Percentiles rank a stretch among this genome's conserved stretches.
These are phyloP conservation scores for Melampsora occidentalis DNA, from an alignment of 1,284 basidiomycete genomes.

Conservation along the genomic window DNA sequence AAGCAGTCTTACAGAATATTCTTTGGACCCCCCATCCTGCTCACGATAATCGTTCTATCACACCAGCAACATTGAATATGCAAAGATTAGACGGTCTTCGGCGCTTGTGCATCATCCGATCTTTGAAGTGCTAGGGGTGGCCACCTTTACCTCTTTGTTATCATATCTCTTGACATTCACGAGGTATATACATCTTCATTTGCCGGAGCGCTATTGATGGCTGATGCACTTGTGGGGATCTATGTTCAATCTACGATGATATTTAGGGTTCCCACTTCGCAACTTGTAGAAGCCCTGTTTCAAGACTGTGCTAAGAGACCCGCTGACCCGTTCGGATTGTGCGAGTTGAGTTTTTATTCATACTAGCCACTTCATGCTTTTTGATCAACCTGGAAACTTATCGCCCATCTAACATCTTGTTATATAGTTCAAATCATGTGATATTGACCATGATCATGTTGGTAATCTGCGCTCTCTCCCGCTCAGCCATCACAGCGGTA, in stretches of 20 bases:
- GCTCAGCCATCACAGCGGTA: constrained; percentile 23
- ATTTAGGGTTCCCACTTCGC: constrained; percentile 65
- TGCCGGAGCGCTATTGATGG: not conserved
- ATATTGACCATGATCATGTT: constrained; percentile 52
- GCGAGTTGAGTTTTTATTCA: constrained; percentile 23
- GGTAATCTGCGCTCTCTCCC: constrained; percentile 63
- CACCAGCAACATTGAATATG: constrained; percentile 61
- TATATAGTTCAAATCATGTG: constrained; percentile 40
- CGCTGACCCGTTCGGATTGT: constrained; percentile 24
- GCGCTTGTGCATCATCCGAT: constrained; percentile 64
- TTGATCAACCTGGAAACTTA: not conserved
- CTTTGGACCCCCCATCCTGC: not conserved
- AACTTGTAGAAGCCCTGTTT: constrained; percentile 69
- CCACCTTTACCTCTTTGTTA: constrained; percentile 65
- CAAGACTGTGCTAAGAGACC: constrained; percentile 60
- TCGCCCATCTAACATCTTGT: not conserved
- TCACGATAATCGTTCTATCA: not conserved
- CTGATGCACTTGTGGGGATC: not conserved
- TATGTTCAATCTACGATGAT: not conserved
- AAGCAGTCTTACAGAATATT: not conserved
- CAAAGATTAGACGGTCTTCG: constrained; percentile 63
- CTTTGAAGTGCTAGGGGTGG: constrained; percentile 64
- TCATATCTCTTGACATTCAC: constrained; percentile 65
- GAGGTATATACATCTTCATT: constrained; percentile 53
- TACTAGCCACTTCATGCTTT: constrained; percentile 60